phyloP scores from a whole-genome alignment of 352 stramenopile species.

The Blastocystis sp. region DNA sequence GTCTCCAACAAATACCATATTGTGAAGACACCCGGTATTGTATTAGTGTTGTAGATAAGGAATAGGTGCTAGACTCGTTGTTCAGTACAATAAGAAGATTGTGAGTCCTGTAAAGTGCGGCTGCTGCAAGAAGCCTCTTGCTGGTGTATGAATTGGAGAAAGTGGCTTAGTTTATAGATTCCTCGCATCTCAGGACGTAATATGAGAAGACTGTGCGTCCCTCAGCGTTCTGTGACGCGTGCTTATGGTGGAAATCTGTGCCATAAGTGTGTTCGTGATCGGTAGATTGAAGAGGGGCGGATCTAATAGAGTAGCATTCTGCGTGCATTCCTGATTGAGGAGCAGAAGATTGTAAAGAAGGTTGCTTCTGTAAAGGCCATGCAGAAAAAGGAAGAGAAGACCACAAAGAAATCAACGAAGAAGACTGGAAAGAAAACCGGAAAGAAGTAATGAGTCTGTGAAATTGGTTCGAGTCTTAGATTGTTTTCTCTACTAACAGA shows the following conservation, averaged over 20 bases:
- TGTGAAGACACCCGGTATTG: slow-evolving; percentile 88
- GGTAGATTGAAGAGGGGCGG: slow-evolving; percentile 65
- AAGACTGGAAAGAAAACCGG: not conserved
- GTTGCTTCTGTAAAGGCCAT: slow-evolving; percentile 87
- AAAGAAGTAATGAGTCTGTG: slow-evolving; percentile 30
- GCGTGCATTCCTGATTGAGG: slow-evolving; percentile 94
- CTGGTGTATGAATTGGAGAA: slow-evolving; percentile 67
- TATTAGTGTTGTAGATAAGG: not conserved
- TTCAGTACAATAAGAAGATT: slow-evolving; percentile 87
- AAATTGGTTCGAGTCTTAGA: too few relatives aligned
- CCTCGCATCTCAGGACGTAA: slow-evolving; percentile 66
- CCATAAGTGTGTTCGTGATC: slow-evolving; percentile 82
- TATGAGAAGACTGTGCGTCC: slow-evolving; percentile 77
- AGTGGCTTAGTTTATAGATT: not conserved
- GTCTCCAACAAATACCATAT: slow-evolving; percentile 82
- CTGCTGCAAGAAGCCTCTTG: slow-evolving; percentile 86
- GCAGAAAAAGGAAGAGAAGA: slow-evolving; percentile 68
- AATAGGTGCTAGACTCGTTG: slow-evolving; percentile 80
- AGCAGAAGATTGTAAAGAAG: slow-evolving; percentile 99
- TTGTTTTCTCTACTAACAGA: too few relatives aligned
- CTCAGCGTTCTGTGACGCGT: slow-evolving; percentile 86
- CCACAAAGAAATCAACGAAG: slow-evolving; percentile 20
- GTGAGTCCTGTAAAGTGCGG: slow-evolving; percentile 85
- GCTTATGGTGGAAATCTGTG: slow-evolving; percentile 90
- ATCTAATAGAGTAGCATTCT: slow-evolving; percentile 74